Evolutionary conservation across 805 yeast species (phyloP).

Genomic region (Candida railenensis): DNA sequence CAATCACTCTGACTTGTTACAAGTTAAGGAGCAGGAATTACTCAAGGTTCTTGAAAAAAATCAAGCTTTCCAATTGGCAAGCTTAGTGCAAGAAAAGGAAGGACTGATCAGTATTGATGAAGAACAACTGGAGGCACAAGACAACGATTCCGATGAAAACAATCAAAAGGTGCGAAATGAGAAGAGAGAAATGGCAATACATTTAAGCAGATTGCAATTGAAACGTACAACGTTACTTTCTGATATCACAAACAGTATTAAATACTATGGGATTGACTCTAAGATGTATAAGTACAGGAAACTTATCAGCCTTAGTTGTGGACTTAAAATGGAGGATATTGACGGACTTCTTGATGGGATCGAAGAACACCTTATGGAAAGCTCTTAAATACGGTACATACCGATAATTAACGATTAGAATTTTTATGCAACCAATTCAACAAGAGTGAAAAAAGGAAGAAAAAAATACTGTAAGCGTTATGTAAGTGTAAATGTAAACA

Average conservation of each 20-base stretch:
- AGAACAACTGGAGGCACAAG: slow-evolving; percentile 17
- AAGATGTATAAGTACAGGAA: slow-evolving; percentile 75
- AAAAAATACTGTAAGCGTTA: not conserved
- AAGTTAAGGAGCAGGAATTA: slow-evolving; percentile 20
- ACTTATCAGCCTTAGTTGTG: slow-evolving; percentile 74
- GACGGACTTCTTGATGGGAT: slow-evolving; percentile 82
- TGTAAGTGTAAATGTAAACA: too few relatives aligned
- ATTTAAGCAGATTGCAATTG: slow-evolving; percentile 52
- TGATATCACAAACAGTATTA: slow-evolving; percentile 48
- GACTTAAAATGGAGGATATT: slow-evolving; percentile 74
- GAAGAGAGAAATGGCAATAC: slow-evolving; percentile 17
- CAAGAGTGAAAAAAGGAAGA: not conserved
- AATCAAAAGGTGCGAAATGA: slow-evolving; percentile 11
- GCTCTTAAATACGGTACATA: slow-evolving; percentile 5
- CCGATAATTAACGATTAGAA: not conserved
- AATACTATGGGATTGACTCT: slow-evolving; percentile 44
- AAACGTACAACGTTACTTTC: slow-evolving; percentile 43
- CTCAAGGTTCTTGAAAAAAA: slow-evolving; percentile 32
- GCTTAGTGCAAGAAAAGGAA: slow-evolving; percentile 38
- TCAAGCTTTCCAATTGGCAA: slow-evolving; percentile 47
- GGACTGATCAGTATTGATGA: slow-evolving; percentile 53
- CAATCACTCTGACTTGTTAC: slow-evolving; percentile 12
- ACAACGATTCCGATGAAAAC: slow-evolving; percentile 12
- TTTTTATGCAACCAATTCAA: not conserved
- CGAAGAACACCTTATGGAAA: slow-evolving; percentile 36